Evolutionary conservation across 2,329 filamentous ascomycete genomes (phyloP).

Genomic region (Ceratocystis eucalypticola): DNA sequence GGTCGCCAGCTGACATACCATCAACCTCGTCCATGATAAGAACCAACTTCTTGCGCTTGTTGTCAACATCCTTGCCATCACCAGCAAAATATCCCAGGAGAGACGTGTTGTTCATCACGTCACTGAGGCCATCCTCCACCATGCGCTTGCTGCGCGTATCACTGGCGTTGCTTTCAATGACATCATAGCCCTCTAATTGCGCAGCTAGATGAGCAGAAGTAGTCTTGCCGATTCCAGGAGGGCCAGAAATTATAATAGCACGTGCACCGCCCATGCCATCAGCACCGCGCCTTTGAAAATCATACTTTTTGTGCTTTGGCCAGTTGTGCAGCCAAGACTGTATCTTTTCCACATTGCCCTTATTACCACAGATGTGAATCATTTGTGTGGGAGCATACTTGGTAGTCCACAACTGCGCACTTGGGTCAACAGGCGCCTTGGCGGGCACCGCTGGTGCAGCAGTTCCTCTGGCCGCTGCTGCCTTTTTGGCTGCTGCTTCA

Average conservation of each 20-base stretch:
- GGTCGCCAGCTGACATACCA: slow-evolving; percentile 94
- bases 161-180: slow-evolving; percentile 90
- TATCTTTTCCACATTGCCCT: slow-evolving; percentile 75
- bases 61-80: slow-evolving; percentile 67
- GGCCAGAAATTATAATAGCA: slow-evolving; percentile 89
- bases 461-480: slow-evolving; percentile 26
- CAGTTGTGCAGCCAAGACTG: slow-evolving; percentile 78
- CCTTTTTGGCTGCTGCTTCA: slow-evolving; percentile 36
- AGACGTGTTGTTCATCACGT: slow-evolving; percentile 87
- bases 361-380: slow-evolving; percentile 90
- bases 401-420: slow-evolving; percentile 72
- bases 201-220: slow-evolving; percentile 91
- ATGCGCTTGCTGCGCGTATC: slow-evolving; percentile 93
- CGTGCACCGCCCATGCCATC: slow-evolving; percentile 74
- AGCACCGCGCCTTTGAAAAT: slow-evolving; percentile 69
- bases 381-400: slow-evolving; percentile 85
- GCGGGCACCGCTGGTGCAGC: slow-evolving; percentile 30
- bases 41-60: slow-evolving; percentile 79
- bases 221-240: slow-evolving; percentile 93
- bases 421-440: slow-evolving; percentile 29
- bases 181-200: slow-evolving; percentile 82
- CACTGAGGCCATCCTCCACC: slow-evolving; percentile 74
- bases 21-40: slow-evolving; percentile 99
- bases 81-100: slow-evolving; percentile 80
- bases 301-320: slow-evolving; percentile 60